Percentiles rank a stretch among this genome's conserved stretches.
Conservation (phyloP, 805 yeast genomes). For the Kodamaea nitidulidarum region DNA sequence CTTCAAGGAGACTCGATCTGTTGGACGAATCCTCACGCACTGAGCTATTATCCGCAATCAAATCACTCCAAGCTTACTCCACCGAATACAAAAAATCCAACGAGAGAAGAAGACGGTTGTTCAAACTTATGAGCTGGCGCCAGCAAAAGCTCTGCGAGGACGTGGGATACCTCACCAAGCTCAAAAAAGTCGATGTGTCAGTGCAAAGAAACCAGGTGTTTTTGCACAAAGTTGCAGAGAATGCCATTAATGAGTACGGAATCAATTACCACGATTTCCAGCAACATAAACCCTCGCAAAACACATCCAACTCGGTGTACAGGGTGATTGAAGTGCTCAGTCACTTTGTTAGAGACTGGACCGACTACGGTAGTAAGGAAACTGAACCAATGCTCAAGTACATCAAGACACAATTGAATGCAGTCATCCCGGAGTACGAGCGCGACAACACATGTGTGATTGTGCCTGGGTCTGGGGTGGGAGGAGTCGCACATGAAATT, state of each 20-base stretch:
- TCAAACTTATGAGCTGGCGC: slow-evolving; percentile 47
- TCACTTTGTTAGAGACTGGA: slow-evolving; percentile 81
- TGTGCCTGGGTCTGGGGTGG: slow-evolving; percentile 88
- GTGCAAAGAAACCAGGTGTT: slow-evolving; percentile 47
- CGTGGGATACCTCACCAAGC: slow-evolving; percentile 52
- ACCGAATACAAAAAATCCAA: slow-evolving; percentile 40
- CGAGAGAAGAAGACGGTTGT: slow-evolving; percentile 40
- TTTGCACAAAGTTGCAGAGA: slow-evolving; percentile 42
- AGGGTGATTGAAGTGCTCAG: slow-evolving; percentile 66
- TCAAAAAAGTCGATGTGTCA: slow-evolving; percentile 45
- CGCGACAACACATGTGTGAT: slow-evolving; percentile 47
- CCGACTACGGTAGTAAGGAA: slow-evolving; percentile 44
- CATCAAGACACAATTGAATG: slow-evolving; percentile 40
- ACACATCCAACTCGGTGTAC: slow-evolving; percentile 21
- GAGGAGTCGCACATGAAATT: slow-evolving; percentile 68
- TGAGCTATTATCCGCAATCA: slow-evolving; percentile 41
- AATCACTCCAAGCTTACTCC: slow-evolving; percentile 45
- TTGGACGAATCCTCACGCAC: slow-evolving; percentile 20
- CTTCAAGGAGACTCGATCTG: not conserved
- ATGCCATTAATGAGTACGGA: slow-evolving; percentile 43
- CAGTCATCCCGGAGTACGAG: slow-evolving; percentile 23
- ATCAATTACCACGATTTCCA: slow-evolving; percentile 35
- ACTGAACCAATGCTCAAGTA: slow-evolving; percentile 52
- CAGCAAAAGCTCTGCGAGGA: slow-evolving; percentile 53
- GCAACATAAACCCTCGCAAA: slow-evolving; percentile 3